These are phyloP conservation scores for Zasmidium citrigriseum DNA, from an alignment of 2,329 filamentous ascomycete species.

Conservation along the genomic window DNA sequence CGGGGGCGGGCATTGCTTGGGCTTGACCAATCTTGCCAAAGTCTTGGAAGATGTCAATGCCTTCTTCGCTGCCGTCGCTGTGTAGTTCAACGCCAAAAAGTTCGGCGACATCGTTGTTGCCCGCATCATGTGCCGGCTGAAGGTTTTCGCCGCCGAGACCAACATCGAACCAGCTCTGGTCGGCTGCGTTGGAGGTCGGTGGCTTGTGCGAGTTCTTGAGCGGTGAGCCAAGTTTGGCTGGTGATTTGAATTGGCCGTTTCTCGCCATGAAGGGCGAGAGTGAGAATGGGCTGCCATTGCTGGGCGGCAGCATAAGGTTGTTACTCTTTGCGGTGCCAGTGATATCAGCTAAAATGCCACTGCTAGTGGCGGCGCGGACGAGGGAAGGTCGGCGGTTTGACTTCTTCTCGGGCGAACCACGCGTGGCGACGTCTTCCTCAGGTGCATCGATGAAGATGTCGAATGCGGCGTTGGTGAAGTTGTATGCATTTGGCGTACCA, in stretches of 20 bases:
- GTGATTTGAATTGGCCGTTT: slow-evolving; percentile 24
- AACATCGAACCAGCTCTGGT: slow-evolving; percentile 32
- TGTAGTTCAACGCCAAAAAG: slow-evolving; percentile 59
- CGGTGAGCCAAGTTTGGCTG: slow-evolving; percentile 35
- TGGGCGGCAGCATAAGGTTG: slow-evolving; percentile 35
- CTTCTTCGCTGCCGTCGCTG: slow-evolving; percentile 59
- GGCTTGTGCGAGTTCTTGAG: slow-evolving; percentile 32
- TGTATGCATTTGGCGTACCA: slow-evolving; percentile 30
- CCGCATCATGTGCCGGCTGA: slow-evolving; percentile 15
- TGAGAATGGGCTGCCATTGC: slow-evolving; percentile 29
- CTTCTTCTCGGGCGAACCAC: slow-evolving; percentile 69
- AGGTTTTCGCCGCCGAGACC: slow-evolving; percentile 25
- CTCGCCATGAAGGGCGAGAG: slow-evolving; percentile 34
- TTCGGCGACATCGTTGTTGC: slow-evolving; percentile 51
- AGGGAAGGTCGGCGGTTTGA: slow-evolving; percentile 61
- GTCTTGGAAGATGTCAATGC: slow-evolving; percentile 72
- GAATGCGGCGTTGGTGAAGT: slow-evolving; percentile 42
- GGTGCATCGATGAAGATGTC: slow-evolving; percentile 59
- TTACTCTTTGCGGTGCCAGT: slow-evolving; percentile 57
- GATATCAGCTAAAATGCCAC: slow-evolving; percentile 63
- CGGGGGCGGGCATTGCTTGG: slow-evolving; percentile 22
- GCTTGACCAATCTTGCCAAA: slow-evolving; percentile 69
- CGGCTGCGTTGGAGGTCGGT: slow-evolving; percentile 17
- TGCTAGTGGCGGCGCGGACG: slow-evolving; percentile 63
- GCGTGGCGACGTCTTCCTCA: slow-evolving; percentile 45